Evolutionary conservation across 2,329 filamentous ascomycete species (phyloP), one percentile per base, ranked within the genome.

Genomic region (Talaromyces sp.): DNA sequence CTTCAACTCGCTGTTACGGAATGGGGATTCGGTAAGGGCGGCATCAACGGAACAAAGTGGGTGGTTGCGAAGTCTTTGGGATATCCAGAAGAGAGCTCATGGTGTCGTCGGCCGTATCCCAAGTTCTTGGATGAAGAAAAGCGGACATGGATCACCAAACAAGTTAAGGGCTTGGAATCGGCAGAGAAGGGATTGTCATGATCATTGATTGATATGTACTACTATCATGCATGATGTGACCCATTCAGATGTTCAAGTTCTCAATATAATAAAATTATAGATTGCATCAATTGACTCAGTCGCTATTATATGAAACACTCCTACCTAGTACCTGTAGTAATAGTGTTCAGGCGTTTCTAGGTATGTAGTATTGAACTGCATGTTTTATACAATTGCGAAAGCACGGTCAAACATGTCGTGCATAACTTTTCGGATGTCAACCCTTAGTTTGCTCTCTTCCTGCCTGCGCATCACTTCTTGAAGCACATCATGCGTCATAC

Each of bases 1-100:
- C 69, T 80, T 46, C 74, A 80, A 66, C 70, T 84, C 33, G 79
- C 77, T 6, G 70, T 77, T 61, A 75, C 77, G 52, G 82, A 84
- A 71, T 82, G 77, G 76, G 82, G 79, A 1, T 82, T 85, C 48
- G 80, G 70, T 24, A 82, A 82, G 65, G 79, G 80, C 3, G 82
- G 81, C n/a, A 82, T 85, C 65, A 84, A 83, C 60, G 82, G 82
- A 9, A 84, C 79, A 7, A 85, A 85, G 65, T 84, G 79, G 76
- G 76, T 83, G n/a, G 81, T 84, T 32, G 79, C 77, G 33, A 78
- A 82, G 63, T 65, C 79, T 22, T 70, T 71, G 16, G 81, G 79
- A n/a, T 85, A 85, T 60, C 75, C 80, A 1, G 64, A 76, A 29
- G 69, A 72, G 14, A 82, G 76, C 62, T 74, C 74, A 47, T 77